Base-by-base conservation (phyloP, 202 grass and related monocot genomes). In the Elaeis oleifera region DNA sequence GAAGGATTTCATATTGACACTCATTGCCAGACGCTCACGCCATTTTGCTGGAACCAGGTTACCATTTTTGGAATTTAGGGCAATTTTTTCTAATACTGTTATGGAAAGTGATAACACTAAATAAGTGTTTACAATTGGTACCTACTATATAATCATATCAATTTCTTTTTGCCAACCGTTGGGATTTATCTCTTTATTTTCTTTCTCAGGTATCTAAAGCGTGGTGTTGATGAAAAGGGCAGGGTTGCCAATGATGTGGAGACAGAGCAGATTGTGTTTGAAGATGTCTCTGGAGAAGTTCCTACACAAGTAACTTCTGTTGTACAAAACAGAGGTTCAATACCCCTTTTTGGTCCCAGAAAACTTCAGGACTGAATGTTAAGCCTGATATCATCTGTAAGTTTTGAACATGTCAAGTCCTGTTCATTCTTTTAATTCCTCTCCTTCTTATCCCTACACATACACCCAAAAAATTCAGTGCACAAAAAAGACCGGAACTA, bases 11-110 rank as follows among this genome's bases (percentile, higher is more conserved):
- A 84, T 66, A 77, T 84, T 99, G 74, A 94, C 89, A 48, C 88
- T 99, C 68, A 87, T 99, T 65, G 95, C 95, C 24, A 91, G 95
- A 36, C 88, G 95, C 4, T 99, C 95, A 0, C 88, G 95, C 54
- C 95, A 99, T 90, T 99, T 94, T 99, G 95, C 95, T 23, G 95
- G 95, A 81, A 94, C 95, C 58, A 94, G 95, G 95, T 99, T 84
- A 75, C 53, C 60, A 52, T 49, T 9, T 13, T 44, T 44, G 36
- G 36, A 44, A 44, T 3, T 44, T 44, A 44, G 9, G 11, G 36
- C 9, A 2, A 44, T 3, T 13, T 44, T 44, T 44, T 44, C 36
- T 44, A 57, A 67, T 44, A 32, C 5, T 23, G 7, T 68, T 16
- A 24, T 16, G 1, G 13, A 53, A 17, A 23, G 48, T 57, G 4